phyloP scores from a whole-genome alignment of 1,284 basidiomycete species.

The Fistulina hepatica region DNA sequence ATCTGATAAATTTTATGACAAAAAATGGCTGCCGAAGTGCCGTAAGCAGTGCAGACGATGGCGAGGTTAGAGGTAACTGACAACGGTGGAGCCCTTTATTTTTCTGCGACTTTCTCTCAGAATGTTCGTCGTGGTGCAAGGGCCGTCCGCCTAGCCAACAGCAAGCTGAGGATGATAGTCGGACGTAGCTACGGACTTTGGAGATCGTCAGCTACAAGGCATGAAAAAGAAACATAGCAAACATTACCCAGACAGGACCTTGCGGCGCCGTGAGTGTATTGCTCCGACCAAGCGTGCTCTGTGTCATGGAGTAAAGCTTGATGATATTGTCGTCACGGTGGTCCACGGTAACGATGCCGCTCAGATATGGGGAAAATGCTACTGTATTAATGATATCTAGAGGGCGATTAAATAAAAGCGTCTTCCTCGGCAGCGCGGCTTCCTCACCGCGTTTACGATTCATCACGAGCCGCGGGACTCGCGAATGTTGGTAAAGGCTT shows the following conservation, averaged over 20 bases:
- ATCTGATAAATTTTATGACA: slow-evolving; percentile 75
- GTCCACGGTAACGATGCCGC: slow-evolving; percentile 62
- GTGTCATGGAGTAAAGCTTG: slow-evolving; percentile 60
- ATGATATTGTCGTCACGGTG: slow-evolving; percentile 70
- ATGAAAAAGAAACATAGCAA: slow-evolving; percentile 1
- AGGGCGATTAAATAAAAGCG: not conserved
- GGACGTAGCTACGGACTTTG: slow-evolving; percentile 60
- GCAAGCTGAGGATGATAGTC: slow-evolving; percentile 83
- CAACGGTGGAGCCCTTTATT: slow-evolving; percentile 55
- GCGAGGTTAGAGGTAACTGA: slow-evolving; percentile 26
- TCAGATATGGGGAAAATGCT: slow-evolving; percentile 51
- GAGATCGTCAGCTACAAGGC: slow-evolving; percentile 2
- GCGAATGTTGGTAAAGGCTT: slow-evolving; percentile 63
- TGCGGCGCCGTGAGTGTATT: slow-evolving; percentile 59
- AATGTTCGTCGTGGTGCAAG: slow-evolving; percentile 60
- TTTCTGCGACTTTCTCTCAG: slow-evolving; percentile 60
- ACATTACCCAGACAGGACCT: slow-evolving; percentile 71
- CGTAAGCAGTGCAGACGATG: not conserved
- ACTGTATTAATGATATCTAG: slow-evolving; percentile 64
- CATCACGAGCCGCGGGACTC: slow-evolving; percentile 53
- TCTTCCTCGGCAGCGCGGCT: not conserved
- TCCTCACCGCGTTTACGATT: slow-evolving; percentile 61
- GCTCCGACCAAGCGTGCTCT: slow-evolving; percentile 63
- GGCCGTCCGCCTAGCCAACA: slow-evolving; percentile 73
- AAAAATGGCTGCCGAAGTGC: slow-evolving; percentile 55